Conservation (phyloP, 495 filamentous ascomycete species). For the Penicillium longicatenatum region DNA sequence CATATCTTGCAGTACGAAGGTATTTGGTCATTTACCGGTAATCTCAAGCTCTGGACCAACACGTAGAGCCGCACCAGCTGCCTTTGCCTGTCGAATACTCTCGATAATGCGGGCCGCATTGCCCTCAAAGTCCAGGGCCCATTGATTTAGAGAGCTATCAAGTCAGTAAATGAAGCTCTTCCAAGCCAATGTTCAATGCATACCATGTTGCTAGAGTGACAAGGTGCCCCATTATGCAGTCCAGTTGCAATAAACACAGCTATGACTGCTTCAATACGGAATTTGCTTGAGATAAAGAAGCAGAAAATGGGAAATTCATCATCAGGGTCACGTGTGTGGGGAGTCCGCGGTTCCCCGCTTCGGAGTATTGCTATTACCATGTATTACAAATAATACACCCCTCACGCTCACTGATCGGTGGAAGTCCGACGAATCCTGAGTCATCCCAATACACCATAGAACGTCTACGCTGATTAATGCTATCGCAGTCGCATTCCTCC, state of each 20-base stretch:
- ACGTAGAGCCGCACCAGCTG: slow-evolving; percentile 66
- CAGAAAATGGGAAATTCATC: slow-evolving; percentile 17
- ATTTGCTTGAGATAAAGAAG: slow-evolving; percentile 2
- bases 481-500: slow-evolving; percentile 2
- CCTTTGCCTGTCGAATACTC: slow-evolving; percentile 71
- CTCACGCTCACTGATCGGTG: slow-evolving; percentile 7
- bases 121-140: slow-evolving; percentile 79
- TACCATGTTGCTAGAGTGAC: slow-evolving; percentile 46
- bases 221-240: slow-evolving; percentile 40
- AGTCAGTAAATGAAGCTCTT: slow-evolving; percentile 2
- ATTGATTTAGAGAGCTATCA: slow-evolving; percentile 48
- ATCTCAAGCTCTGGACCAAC: slow-evolving; percentile 77
- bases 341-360: slow-evolving; percentile 32
- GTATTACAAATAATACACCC: slow-evolving; percentile 5
- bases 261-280: background rate
- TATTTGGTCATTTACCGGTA: slow-evolving; percentile 35
- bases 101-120: slow-evolving; percentile 76
- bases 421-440: slow-evolving; percentile 18
- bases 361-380: slow-evolving; percentile 22
- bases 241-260: background rate
- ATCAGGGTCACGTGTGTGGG: slow-evolving; percentile 45
- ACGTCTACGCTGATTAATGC: slow-evolving; percentile 32
- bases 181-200: background rate
- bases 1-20: slow-evolving; percentile 36
- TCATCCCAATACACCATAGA: slow-evolving; percentile 11